Conservation (phyloP, 495 filamentous ascomycete genomes). For the Trichoderma gamsii region DNA sequence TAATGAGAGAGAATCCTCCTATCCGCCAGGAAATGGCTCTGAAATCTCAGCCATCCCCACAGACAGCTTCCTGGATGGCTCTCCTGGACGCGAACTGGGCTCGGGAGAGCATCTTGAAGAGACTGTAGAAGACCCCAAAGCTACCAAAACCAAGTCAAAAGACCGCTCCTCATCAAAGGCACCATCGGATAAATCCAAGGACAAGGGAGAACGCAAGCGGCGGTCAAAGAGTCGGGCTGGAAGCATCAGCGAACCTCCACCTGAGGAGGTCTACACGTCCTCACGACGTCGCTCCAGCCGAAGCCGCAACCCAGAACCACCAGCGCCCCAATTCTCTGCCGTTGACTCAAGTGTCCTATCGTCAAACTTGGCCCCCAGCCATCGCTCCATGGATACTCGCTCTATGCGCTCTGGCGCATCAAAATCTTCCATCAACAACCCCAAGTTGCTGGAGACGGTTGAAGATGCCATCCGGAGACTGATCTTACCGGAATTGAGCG, state of each 20-base stretch:
- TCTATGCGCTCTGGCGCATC: slow-evolving; percentile 72
- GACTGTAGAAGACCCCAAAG: neutral
- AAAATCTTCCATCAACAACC: slow-evolving; percentile 81
- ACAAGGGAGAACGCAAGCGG: slow-evolving; percentile 42
- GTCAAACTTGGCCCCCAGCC: slow-evolving; percentile 63
- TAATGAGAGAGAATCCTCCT: slow-evolving; percentile 41
- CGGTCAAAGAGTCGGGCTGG: slow-evolving; percentile 52
- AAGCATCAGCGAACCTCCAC: slow-evolving; percentile 57
- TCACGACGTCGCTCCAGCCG: slow-evolving; percentile 56
- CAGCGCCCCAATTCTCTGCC: slow-evolving; percentile 52
- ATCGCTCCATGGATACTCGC: slow-evolving; percentile 65
- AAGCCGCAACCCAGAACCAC: slow-evolving; percentile 36
- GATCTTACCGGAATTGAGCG: slow-evolving; percentile 86
- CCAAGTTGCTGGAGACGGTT: slow-evolving; percentile 87
- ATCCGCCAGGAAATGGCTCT: slow-evolving; percentile 55
- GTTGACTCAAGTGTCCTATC: slow-evolving; percentile 71
- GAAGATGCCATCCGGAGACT: slow-evolving; percentile 91
- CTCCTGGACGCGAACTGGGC: slow-evolving; percentile 26
- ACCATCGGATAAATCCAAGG: slow-evolving; percentile 27
- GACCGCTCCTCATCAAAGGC: slow-evolving; percentile 20
- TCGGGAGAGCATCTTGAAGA: neutral
- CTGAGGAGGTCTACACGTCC: slow-evolving; percentile 49
- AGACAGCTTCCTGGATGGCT: slow-evolving; percentile 81
- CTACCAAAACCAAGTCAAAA: slow-evolving; percentile 8
- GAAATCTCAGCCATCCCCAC: slow-evolving; percentile 89